phyloP scores from a whole-genome alignment of 345 rosid species.

The Brassica carinata region DNA sequence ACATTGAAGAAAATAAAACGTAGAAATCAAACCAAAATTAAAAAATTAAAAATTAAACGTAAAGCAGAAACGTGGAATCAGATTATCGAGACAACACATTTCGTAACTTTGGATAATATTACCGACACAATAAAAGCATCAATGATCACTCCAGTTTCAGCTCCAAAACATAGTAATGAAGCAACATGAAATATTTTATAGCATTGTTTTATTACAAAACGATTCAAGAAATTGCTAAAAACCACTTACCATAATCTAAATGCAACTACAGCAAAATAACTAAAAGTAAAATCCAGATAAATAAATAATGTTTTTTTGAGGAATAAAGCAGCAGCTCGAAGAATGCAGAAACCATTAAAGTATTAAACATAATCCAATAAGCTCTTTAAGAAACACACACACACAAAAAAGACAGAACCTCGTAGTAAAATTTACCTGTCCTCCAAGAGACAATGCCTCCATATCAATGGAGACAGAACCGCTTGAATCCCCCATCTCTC shows the following conservation, averaged over 20 bases:
- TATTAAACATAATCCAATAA: constrained; percentile 34
- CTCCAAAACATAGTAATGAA: constrained; percentile 15
- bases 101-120: background rate
- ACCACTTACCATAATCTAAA: background rate
- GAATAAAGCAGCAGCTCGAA: constrained; percentile 20
- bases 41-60: background rate
- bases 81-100: constrained; percentile 9
- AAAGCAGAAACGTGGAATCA: background rate
- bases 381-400: background rate
- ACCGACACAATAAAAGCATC: background rate
- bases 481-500: constrained; percentile 77
- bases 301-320: background rate
- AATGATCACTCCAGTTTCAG: constrained; percentile 1
- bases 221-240: constrained; percentile 18
- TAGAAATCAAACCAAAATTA: background rate
- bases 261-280: no score
- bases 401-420: background rate
- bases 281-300: background rate
- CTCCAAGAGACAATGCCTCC: constrained; percentile 67
- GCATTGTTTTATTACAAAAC: constrained; percentile 13
- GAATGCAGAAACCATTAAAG: constrained; percentile 2
- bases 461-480: constrained; percentile 85
- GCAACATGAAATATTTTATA: background rate
- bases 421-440: constrained; percentile 56
- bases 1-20: background rate